These are phyloP conservation scores for Zygnema cylindricum DNA, from an alignment of 139 green algal genomes.

Conservation along the genomic window DNA sequence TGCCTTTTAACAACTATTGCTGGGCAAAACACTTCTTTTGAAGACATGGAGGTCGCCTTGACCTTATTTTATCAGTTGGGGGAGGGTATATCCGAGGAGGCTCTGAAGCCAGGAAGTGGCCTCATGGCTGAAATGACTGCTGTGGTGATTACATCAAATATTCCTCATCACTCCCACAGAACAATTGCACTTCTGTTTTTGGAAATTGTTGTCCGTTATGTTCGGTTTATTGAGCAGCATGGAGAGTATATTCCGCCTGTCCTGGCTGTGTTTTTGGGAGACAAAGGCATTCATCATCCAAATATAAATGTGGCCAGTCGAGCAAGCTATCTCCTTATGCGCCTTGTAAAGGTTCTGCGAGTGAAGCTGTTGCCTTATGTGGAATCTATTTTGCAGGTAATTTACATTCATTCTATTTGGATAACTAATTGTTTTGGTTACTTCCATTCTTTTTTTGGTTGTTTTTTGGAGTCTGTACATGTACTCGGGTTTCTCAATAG, in stretches of 20 bases:
- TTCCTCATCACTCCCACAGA: conserved; percentile 40
- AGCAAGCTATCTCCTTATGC: conserved; percentile 64
- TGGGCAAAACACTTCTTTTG: conserved; percentile 17
- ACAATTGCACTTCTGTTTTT: conserved; percentile 44
- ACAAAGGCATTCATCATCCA: conserved; percentile 50
- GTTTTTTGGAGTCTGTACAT: not conserved
- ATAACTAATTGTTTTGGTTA: too few relatives aligned
- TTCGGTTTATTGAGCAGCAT: conserved; percentile 54
- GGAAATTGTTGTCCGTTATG: conserved; percentile 57
- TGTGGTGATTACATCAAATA: conserved; percentile 20
- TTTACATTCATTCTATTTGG: not conserved
- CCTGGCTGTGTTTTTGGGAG: conserved; percentile 55
- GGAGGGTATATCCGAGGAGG: conserved; percentile 54
- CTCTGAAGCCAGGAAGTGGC: conserved; percentile 40
- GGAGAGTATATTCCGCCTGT: conserved; percentile 52
- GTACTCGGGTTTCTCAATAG: not conserved
- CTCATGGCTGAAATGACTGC: conserved; percentile 45
- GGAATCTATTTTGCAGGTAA: conserved; percentile 58
- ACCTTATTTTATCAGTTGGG: conserved; percentile 61
- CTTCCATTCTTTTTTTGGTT: not conserved
- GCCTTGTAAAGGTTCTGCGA: conserved; percentile 64
- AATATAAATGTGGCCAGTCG: conserved; percentile 49
- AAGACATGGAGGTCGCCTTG: conserved; percentile 60
- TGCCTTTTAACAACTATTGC: conserved; percentile 20
- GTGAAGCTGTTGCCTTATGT: conserved; percentile 58